Conservation (phyloP, 2,329 filamentous ascomycete genomes). For the Catunica adiposa region DNA sequence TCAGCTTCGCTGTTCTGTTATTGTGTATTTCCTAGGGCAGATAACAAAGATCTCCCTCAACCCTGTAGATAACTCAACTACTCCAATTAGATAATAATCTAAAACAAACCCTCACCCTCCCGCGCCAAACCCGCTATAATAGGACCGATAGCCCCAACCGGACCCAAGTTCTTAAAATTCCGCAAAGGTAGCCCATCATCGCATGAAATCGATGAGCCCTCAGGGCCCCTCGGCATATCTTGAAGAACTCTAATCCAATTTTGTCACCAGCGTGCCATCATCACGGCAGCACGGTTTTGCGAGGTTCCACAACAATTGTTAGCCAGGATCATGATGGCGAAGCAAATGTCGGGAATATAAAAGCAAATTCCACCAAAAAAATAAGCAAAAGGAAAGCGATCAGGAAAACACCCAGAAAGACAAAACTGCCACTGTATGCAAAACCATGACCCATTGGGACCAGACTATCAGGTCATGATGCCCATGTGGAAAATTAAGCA, state of each 20-base stretch:
- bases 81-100: slow-evolving; percentile 10
- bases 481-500: not conserved
- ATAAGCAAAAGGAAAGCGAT: too few relatives aligned
- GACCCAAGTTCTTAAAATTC: not conserved
- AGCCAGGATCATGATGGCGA: not conserved
- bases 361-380: not conserved
- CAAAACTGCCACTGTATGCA: too few relatives aligned
- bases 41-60: slow-evolving; percentile 11
- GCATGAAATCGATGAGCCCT: slow-evolving; percentile 5
- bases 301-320: not conserved
- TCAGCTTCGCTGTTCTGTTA: not conserved
- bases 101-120: not conserved
- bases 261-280: not conserved
- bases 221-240: not conserved
- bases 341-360: not conserved
- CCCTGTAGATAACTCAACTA: not conserved
- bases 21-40: slow-evolving; percentile 6
- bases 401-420: too few relatives aligned
- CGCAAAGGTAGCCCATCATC: not conserved
- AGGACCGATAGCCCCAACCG: not conserved
- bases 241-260: not conserved
- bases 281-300: not conserved
- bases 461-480: not conserved
- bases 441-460: not conserved
- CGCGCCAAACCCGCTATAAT: not conserved